These are phyloP conservation scores for Tinospora cordifolia DNA, from an alignment of 164 flowering plant genomes.

Conservation along the genomic window DNA sequence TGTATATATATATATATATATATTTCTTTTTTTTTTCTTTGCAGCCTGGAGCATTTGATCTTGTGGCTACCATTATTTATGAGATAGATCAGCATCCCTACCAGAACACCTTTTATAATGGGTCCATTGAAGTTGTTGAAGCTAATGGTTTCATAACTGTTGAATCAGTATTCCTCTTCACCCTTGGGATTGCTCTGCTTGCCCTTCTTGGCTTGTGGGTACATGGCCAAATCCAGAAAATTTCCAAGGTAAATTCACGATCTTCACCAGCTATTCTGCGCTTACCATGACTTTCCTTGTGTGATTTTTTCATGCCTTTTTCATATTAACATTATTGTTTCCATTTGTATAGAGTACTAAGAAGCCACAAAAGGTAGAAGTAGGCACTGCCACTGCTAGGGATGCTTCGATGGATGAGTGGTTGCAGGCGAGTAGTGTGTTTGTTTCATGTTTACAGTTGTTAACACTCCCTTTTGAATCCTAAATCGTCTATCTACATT, in stretches of 20 bases:
- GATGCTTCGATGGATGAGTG: constrained; percentile 90
- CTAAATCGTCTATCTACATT: not conserved
- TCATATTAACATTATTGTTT: not conserved
- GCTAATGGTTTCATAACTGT: constrained; percentile 60
- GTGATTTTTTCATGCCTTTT: not conserved
- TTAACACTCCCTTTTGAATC: not conserved
- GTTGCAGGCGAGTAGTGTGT: constrained; percentile 56
- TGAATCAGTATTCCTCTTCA: constrained; percentile 76
- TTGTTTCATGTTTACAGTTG: not conserved
- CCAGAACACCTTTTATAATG: constrained; percentile 76
- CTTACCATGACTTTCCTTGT: not conserved
- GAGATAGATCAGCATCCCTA: constrained; percentile 74
- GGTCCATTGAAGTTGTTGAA: constrained; percentile 89
- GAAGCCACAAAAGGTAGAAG: constrained; percentile 84
- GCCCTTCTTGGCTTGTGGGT: constrained; percentile 64
- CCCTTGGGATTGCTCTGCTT: constrained; percentile 66
- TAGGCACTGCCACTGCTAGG: constrained; percentile 65
- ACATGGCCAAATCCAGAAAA: constrained; percentile 52
- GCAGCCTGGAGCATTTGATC: constrained; percentile 92
- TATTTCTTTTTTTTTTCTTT: constrained; percentile 11
- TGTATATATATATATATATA: too few species aligned
- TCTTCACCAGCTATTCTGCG: not conserved
- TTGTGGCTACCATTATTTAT: constrained; percentile 74
- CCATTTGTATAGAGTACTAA: constrained; percentile 56
- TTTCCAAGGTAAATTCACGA: constrained; percentile 59